These are phyloP conservation scores for Colletotrichum kahawae DNA, from an alignment of 2,329 filamentous ascomycete species.

Conservation along the genomic window DNA sequence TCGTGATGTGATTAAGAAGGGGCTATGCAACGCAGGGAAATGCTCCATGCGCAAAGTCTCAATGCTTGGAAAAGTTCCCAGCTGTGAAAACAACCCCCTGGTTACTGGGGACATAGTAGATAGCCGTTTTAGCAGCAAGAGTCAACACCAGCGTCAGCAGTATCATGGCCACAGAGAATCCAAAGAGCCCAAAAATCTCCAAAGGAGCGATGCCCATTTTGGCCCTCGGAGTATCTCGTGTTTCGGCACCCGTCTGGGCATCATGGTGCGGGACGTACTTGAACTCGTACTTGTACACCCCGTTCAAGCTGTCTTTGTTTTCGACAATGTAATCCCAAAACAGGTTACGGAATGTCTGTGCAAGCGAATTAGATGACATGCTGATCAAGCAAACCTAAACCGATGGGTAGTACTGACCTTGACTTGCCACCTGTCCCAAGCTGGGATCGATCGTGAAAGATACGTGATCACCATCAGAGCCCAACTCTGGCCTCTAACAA, in stretches of 20 bases:
- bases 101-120: background rate
- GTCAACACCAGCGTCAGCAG: background rate
- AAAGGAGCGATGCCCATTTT: background rate
- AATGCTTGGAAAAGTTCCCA: background rate
- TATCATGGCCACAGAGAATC: background rate
- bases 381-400: no score
- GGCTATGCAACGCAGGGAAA: fast-evolving
- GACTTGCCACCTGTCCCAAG: background rate
- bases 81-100: background rate
- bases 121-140: background rate
- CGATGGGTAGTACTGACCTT: background rate
- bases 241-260: background rate
- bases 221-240: background rate
- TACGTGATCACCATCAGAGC: background rate
- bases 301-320: background rate
- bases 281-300: background rate
- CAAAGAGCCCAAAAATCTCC: background rate
- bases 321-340: background rate
- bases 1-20: background rate
- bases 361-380: background rate
- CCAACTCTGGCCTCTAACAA: background rate
- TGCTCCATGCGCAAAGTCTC: background rate
- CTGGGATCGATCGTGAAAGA: background rate
- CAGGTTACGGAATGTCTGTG: background rate
- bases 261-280: background rate